These are phyloP conservation scores for Senecio squalidus DNA, from an alignment of 140 eudicot species.

Conservation along the genomic window DNA sequence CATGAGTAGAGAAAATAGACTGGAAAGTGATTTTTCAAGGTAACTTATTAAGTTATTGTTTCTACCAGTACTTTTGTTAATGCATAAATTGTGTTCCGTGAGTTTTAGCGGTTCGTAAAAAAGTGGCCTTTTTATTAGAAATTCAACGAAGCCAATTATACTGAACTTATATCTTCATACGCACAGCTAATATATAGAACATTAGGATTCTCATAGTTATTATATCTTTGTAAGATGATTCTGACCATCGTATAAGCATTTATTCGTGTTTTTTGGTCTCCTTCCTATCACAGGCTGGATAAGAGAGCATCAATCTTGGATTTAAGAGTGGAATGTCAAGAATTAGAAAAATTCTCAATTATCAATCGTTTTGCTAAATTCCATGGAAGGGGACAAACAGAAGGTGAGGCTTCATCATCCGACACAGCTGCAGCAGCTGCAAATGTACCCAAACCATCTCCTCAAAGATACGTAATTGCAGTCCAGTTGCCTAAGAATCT, in stretches of 20 bases:
- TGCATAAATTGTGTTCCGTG: neutral
- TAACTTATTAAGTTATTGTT: conserved; percentile 20
- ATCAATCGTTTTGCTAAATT: conserved; percentile 78
- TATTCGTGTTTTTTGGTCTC: conserved; percentile 1
- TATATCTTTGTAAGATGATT: too few relatives aligned
- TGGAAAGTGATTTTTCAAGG: conserved; percentile 73
- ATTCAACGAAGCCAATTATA: neutral
- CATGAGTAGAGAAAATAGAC: conserved; percentile 42
- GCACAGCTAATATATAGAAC: neutral
- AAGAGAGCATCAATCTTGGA: conserved; percentile 64
- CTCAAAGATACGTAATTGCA: conserved; percentile 74
- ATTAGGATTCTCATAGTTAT: neutral
- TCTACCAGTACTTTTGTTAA: neutral
- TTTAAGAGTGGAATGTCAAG: conserved; percentile 75
- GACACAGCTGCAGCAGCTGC: conserved; percentile 32
- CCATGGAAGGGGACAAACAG: conserved; percentile 77
- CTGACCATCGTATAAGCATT: too few relatives aligned
- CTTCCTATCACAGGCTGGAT: conserved; percentile 53
- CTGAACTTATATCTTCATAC: neutral
- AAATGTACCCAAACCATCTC: conserved; percentile 38
- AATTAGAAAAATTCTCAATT: conserved; percentile 66
- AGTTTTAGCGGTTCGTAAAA: neutral
- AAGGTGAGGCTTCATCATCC: conserved; percentile 53
- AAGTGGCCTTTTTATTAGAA: neutral
- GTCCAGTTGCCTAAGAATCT: conserved; percentile 61